phyloP scores from a whole-genome alignment of 768 basidiomycete genomes.

The Suillus tomentosus region DNA sequence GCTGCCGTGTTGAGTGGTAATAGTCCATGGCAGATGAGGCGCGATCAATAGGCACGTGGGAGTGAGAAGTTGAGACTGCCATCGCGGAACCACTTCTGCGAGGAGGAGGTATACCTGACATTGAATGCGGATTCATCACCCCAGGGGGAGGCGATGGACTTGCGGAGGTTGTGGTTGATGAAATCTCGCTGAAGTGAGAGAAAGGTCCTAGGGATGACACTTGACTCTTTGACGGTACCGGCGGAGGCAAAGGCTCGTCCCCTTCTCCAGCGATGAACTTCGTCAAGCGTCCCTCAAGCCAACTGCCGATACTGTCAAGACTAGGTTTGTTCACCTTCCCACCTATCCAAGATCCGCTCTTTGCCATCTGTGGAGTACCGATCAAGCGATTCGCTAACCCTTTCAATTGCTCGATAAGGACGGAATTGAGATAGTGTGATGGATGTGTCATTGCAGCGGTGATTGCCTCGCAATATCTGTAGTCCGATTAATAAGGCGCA shows the following conservation, averaged over 20 bases:
- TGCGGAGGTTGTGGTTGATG: slow-evolving; percentile 74
- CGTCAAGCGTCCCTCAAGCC: slow-evolving; percentile 90
- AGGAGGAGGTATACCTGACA: slow-evolving; percentile 44
- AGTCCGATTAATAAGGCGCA: slow-evolving; percentile 16
- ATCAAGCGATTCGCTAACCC: slow-evolving; percentile 77
- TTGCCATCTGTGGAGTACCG: slow-evolving; percentile 73
- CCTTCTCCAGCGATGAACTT: slow-evolving; percentile 94
- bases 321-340: slow-evolving; percentile 89
- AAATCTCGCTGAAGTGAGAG: slow-evolving; percentile 90
- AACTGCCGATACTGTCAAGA: slow-evolving; percentile 86
- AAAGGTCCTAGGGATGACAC: slow-evolving; percentile 75
- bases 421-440: slow-evolving; percentile 67
- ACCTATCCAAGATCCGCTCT: slow-evolving; percentile 81
- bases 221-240: slow-evolving; percentile 38
- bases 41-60: slow-evolving; percentile 61
- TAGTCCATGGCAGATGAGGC: slow-evolving; percentile 82
- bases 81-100: slow-evolving; percentile 71
- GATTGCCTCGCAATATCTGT: slow-evolving; percentile 95
- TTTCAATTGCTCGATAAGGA: slow-evolving; percentile 73
- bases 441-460: slow-evolving; percentile 59
- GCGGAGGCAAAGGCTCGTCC: slow-evolving; percentile 46
- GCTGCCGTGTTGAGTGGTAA: slow-evolving; percentile 48
- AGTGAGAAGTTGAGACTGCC: slow-evolving; percentile 50
- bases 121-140: slow-evolving; percentile 38
- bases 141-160: slow-evolving; percentile 76